phyloP scores from a whole-genome alignment of 202 grass and related monocot genomes.

The Dendrocalamus latiflorus region DNA sequence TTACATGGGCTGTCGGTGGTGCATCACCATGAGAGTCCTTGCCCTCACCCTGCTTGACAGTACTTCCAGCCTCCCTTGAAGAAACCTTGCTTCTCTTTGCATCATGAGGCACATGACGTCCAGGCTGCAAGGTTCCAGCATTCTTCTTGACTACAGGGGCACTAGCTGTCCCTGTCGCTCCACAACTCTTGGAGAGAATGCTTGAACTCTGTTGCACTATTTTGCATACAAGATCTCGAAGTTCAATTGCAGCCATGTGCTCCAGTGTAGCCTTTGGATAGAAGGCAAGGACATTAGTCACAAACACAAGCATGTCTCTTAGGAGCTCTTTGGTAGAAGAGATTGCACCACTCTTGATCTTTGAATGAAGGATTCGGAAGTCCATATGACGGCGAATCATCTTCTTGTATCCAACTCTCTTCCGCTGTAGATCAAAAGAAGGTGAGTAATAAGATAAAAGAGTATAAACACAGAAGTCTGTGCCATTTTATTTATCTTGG shows the following conservation, averaged over 20 bases:
- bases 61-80: conserved; percentile 6
- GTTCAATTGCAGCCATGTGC: conserved; percentile 57
- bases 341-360: conserved; percentile 61
- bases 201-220: conserved; percentile 40
- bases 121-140: conserved; percentile 1
- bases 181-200: background rate
- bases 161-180: background rate
- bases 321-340: conserved; percentile 68
- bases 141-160: conserved; percentile 29
- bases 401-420: conserved; percentile 73
- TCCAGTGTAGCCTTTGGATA: conserved; percentile 70
- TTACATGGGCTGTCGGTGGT: background rate
- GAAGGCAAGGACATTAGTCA: conserved; percentile 67
- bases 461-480: background rate
- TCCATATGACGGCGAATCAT: conserved; percentile 83
- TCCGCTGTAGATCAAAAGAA: conserved; percentile 37
- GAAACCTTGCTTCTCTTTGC: conserved; percentile 34
- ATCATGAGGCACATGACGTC: conserved; percentile 19
- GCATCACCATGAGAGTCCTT: conserved; percentile 1
- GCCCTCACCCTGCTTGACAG: conserved; percentile 18
- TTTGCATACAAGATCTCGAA: conserved; percentile 50
- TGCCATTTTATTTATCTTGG: too few species aligned
- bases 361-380: conserved; percentile 60
- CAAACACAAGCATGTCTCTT: conserved; percentile 77
- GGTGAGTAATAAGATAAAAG: conserved; percentile 21